phyloP scores from a whole-genome alignment of 2,329 filamentous ascomycete genomes.

The Aspergillus fumigatiaffinis region DNA sequence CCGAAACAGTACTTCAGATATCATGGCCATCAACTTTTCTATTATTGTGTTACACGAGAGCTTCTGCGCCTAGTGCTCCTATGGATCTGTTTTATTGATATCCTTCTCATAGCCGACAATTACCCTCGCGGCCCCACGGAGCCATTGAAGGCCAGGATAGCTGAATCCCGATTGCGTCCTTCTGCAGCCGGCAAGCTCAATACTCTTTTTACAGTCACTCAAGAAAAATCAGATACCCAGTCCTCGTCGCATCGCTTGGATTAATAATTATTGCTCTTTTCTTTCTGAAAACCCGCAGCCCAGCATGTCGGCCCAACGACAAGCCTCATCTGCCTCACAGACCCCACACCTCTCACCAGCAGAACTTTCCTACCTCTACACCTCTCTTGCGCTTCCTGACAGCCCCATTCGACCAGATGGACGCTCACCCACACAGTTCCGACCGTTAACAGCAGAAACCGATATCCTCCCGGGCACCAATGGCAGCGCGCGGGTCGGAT shows the following conservation, averaged over 20 bases:
- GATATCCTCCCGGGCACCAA: conserved; percentile 86
- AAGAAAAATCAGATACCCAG: not conserved
- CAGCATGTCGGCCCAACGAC: conserved; percentile 60
- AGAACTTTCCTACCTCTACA: conserved; percentile 92
- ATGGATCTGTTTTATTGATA: not conserved
- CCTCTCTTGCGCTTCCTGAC: conserved; percentile 71
- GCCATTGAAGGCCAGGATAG: not conserved
- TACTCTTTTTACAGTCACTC: not conserved
- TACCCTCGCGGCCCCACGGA: not conserved
- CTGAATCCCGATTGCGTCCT: not conserved
- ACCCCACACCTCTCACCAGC: conserved; percentile 77
- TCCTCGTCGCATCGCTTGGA: not conserved
- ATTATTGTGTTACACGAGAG: not conserved
- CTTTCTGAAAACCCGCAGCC: conserved; percentile 1
- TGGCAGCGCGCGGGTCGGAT: conserved; percentile 88
- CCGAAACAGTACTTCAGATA: conserved; percentile 12
- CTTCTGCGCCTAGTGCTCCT: not conserved
- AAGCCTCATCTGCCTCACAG: conserved; percentile 49
- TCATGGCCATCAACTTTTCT: not conserved
- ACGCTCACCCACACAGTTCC: conserved; percentile 78
- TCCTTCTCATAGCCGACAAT: not conserved
- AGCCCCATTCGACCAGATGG: conserved; percentile 82
- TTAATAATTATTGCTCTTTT: not conserved
- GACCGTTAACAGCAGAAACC: conserved; percentile 83
- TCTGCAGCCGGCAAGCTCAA: no score